A percentile compares a stretch with the other conserved stretches of the same genome.
phyloP scores from a whole-genome alignment of 768 basidiomycete genomes.

The Mycena kentingensis region DNA sequence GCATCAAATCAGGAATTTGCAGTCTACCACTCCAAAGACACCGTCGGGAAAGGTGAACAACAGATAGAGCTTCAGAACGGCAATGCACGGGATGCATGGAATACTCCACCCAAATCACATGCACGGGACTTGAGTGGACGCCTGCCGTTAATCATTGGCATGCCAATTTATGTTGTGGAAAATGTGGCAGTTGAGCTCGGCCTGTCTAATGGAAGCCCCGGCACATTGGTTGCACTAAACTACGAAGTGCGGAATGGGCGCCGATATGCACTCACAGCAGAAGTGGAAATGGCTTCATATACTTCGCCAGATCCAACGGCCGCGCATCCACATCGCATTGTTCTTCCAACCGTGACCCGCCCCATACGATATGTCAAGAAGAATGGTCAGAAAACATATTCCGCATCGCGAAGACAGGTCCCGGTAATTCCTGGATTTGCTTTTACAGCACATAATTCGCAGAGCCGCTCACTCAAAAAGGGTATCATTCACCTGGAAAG shows the following conservation, averaged over 20 bases:
- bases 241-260: slow-evolving; percentile 6
- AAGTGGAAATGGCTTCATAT: slow-evolving; percentile 16
- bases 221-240: slow-evolving; percentile 9
- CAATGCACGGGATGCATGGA: slow-evolving; percentile 20
- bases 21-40: slow-evolving; percentile 13
- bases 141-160: slow-evolving; percentile 15
- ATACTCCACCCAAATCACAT: slow-evolving; percentile 11
- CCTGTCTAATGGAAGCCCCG: slow-evolving; percentile 17
- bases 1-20: slow-evolving; percentile 11
- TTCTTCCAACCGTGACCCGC: background rate
- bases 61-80: background rate
- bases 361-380: too few relatives aligned
- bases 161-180: slow-evolving; percentile 20
- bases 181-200: slow-evolving; percentile 24
- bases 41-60: background rate
- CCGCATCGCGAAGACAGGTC: slow-evolving; percentile 9
- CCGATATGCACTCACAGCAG: slow-evolving; percentile 17
- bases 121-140: slow-evolving; percentile 19
- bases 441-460: slow-evolving; percentile 20
- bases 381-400: background rate
- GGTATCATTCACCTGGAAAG: slow-evolving; percentile 16
- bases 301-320: background rate
- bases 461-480: slow-evolving; percentile 17
- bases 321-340: slow-evolving; percentile 5
- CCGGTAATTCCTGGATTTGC: slow-evolving; percentile 18